phyloP scores from a whole-genome alignment of 1,139 yeast genomes.

The Debaryomyces sp. region DNA sequence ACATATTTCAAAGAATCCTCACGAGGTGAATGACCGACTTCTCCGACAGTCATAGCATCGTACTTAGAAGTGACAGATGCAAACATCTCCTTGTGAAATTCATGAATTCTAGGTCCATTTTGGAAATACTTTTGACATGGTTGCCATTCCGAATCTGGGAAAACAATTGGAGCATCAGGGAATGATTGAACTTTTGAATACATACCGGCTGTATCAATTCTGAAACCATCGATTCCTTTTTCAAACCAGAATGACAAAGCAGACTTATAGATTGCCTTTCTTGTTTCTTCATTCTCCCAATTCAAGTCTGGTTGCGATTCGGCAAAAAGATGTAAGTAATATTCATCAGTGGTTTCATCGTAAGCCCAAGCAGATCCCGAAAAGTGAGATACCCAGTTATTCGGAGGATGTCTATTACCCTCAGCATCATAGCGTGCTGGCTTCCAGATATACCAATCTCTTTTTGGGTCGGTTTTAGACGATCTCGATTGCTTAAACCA shows the following conservation, averaged over 20 bases:
- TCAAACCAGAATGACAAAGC: constrained; percentile 58
- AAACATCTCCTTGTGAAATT: constrained; percentile 57
- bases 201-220: constrained; percentile 58
- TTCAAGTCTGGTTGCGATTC: constrained; percentile 58
- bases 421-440: constrained; percentile 47
- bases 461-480: constrained; percentile 52
- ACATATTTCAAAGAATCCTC: constrained; percentile 50
- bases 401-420: constrained; percentile 56
- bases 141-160: constrained; percentile 45
- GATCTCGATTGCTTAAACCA: constrained; percentile 62
- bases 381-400: constrained; percentile 57
- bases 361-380: constrained; percentile 60
- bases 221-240: constrained; percentile 59
- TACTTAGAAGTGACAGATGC: constrained; percentile 46
- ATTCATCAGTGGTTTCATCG: constrained; percentile 55
- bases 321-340: constrained; percentile 56
- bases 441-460: constrained; percentile 67
- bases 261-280: constrained; percentile 52
- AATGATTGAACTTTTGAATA: constrained; percentile 52
- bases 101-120: constrained; percentile 59
- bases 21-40: constrained; percentile 46
- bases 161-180: constrained; percentile 52
- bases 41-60: constrained; percentile 62
- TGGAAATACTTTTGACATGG: constrained; percentile 32
- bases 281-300: constrained; percentile 57